Percentiles rank a stretch among this genome's conserved stretches.
Evolutionary conservation across 192 early-diverging fungal genomes (phyloP).

Genomic region (Lobosporangium transversale): DNA sequence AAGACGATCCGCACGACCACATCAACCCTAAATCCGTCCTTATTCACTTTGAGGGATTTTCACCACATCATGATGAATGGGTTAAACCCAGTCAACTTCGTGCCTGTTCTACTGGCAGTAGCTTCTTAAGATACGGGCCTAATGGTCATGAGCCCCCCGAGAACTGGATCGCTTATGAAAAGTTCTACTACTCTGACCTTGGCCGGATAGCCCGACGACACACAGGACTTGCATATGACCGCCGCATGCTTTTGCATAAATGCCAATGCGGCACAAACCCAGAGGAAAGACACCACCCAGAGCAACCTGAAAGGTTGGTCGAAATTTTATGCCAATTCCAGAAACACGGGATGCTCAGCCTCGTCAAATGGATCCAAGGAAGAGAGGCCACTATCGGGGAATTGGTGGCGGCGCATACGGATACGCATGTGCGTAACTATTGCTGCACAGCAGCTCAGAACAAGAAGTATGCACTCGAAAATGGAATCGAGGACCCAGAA

Average conservation of each 20-base stretch:
- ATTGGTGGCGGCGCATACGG: constrained; percentile 57
- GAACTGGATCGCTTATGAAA: constrained; percentile 58
- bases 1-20: constrained; percentile 50
- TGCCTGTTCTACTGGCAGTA: constrained; percentile 42
- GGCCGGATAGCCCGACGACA: constrained; percentile 51
- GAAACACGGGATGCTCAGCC: constrained; percentile 57
- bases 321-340: constrained; percentile 60
- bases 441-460: constrained; percentile 49
- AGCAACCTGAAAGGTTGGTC: constrained; percentile 61
- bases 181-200: constrained; percentile 58
- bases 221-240: constrained; percentile 60
- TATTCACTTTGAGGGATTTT: constrained; percentile 64
- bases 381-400: constrained; percentile 60
- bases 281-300: constrained; percentile 59
- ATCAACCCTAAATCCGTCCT: constrained; percentile 56
- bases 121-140: constrained; percentile 54
- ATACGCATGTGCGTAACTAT: constrained; percentile 62
- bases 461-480: constrained; percentile 28
- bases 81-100: constrained; percentile 53
- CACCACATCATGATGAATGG: constrained; percentile 63
- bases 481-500: constrained; percentile 23
- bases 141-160: constrained; percentile 50
- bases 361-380: constrained; percentile 57
- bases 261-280: constrained; percentile 60
- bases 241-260: constrained; percentile 58